phyloP scores from a whole-genome alignment of 2,329 filamentous ascomycete species.

The Chaetomium sp. region DNA sequence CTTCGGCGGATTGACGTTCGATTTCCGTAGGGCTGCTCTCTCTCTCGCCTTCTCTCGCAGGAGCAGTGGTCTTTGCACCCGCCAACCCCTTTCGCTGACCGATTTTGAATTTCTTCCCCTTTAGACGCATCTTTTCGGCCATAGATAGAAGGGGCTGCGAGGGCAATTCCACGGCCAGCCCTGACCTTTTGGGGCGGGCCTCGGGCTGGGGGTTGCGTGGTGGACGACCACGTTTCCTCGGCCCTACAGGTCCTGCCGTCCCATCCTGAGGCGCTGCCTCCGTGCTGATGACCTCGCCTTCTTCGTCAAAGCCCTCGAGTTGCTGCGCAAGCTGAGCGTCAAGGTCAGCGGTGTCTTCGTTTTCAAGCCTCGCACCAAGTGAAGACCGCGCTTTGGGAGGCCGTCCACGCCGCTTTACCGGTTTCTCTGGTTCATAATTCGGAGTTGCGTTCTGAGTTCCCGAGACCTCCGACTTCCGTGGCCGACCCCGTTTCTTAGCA shows the following conservation, averaged over 20 bases:
- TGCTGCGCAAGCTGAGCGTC: conserved; percentile 43
- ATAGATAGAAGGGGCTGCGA: conserved; percentile 53
- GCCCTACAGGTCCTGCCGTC: not conserved
- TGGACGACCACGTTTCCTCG: conserved; percentile 43
- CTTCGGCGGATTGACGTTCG: not conserved
- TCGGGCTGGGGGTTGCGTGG: conserved; percentile 31
- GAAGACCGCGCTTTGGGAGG: conserved; percentile 24
- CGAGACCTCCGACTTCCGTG: conserved; percentile 27
- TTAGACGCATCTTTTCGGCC: conserved; percentile 58
- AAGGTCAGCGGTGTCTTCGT: conserved; percentile 34
- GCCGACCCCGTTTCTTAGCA: conserved; percentile 36
- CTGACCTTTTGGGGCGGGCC: not conserved
- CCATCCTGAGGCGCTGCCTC: conserved; percentile 6
- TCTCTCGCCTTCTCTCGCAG: not conserved
- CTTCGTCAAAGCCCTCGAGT: conserved; percentile 35
- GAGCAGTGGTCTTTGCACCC: conserved; percentile 6
- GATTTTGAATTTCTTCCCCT: conserved; percentile 58
- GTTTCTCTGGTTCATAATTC: not conserved
- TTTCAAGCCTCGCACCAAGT: not conserved
- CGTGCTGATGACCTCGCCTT: conserved; percentile 33
- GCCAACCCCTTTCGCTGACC: conserved; percentile 41
- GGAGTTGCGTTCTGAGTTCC: not conserved
- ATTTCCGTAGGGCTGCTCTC: not conserved
- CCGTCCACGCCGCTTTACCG: conserved; percentile 25
- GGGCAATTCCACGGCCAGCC: conserved; percentile 22